Conservation (phyloP, 495 filamentous ascomycete genomes). For the Podospora appendiculata region DNA sequence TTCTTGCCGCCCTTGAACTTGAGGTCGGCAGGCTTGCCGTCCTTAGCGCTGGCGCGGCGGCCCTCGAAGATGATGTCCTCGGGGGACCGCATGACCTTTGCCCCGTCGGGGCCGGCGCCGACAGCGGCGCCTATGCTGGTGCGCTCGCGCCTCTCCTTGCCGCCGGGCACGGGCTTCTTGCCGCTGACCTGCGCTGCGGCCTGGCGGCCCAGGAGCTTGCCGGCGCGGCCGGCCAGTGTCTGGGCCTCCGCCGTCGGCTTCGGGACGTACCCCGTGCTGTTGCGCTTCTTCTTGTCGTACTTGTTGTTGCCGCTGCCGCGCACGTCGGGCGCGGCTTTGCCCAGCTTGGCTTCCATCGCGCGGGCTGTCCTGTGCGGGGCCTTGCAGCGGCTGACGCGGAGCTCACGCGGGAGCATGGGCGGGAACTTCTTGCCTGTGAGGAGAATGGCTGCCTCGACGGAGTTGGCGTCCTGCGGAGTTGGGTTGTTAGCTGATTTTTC, state of each 20-base stretch:
- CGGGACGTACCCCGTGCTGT: constrained; percentile 44
- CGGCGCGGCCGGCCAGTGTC: constrained; percentile 70
- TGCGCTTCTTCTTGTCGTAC: constrained; percentile 2
- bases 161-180: not conserved
- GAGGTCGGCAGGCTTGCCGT: constrained; percentile 51
- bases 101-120: not conserved
- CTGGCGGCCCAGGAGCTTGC: constrained; percentile 73
- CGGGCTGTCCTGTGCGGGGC: constrained; percentile 61
- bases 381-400: constrained; percentile 81
- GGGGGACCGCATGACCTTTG: constrained; percentile 33
- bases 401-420: constrained; percentile 77
- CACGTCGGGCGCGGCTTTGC: not conserved
- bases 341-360: constrained; percentile 28
- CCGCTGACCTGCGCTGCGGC: constrained; percentile 58
- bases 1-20: constrained; percentile 49
- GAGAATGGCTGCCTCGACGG: constrained; percentile 80
- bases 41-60: constrained; percentile 63
- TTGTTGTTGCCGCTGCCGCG: constrained; percentile 8
- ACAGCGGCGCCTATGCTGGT: not conserved
- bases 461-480: constrained; percentile 57
- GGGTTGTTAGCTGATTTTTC: not conserved
- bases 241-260: constrained; percentile 59
- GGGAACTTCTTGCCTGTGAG: constrained; percentile 87
- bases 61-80: constrained; percentile 85
- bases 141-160: not conserved